These are phyloP conservation scores for Myxozyma sirexii DNA, from an alignment of 805 yeast species.

Conservation along the genomic window DNA sequence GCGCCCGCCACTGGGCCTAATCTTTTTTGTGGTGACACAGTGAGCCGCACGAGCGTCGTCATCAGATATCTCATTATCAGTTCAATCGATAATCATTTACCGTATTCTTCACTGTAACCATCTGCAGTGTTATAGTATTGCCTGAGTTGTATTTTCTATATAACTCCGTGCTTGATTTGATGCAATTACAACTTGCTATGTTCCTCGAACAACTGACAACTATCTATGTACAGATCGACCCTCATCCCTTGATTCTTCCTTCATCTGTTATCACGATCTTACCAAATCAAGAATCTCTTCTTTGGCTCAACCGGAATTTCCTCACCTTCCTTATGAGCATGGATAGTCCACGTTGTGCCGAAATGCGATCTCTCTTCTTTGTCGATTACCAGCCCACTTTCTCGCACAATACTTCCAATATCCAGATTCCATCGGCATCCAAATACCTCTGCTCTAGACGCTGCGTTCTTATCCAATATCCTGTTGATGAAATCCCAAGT, in stretches of 20 bases:
- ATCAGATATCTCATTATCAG: background rate
- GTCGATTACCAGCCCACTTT: constrained; percentile 80
- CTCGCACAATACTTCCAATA: constrained; percentile 81
- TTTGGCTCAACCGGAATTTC: constrained; percentile 18
- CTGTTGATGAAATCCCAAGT: constrained; percentile 74
- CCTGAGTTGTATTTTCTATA: background rate
- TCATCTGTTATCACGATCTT: background rate
- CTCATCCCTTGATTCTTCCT: background rate
- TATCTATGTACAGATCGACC: background rate
- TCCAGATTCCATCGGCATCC: constrained; percentile 98
- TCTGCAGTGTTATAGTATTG: background rate
- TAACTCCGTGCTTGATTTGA: background rate
- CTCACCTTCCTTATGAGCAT: constrained; percentile 32
- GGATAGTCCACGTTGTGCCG: constrained; percentile 70
- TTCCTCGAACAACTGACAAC: background rate
- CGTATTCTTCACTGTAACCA: background rate
- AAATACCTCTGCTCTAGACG: constrained; percentile 83
- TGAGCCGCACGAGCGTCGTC: constrained; percentile 3
- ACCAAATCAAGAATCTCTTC: constrained; percentile 28
- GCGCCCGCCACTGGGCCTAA: no score
- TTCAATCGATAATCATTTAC: background rate
- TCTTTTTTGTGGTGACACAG: no score
- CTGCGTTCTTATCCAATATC: constrained; percentile 80
- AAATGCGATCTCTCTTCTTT: constrained; percentile 80
- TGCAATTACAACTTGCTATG: background rate